Base-by-base conservation (phyloP, 2,329 filamentous ascomycete genomes). In the Aspergillus sp. region DNA sequence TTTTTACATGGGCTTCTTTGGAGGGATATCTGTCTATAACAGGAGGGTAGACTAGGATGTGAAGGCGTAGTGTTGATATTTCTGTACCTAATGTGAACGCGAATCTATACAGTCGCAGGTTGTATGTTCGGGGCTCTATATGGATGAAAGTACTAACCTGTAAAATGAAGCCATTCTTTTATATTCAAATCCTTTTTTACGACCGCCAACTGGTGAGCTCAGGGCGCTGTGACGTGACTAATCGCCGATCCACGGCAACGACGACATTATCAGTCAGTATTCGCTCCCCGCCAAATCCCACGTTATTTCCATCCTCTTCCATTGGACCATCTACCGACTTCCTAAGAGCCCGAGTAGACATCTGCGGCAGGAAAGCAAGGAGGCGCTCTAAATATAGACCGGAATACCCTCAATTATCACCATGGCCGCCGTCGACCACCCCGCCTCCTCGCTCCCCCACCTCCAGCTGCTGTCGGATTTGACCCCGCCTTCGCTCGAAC, bases 401-500 rank as follows among this genome's bases (percentile, higher is more conserved):
- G 12, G 10, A 36, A 13, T 36, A 36, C 57, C 28, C 56, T 53
- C 43, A 30, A 56, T 17, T 23, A 60, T 58, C 54, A 32, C 57
- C 49, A 43, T 41, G 38, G 43, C 39, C 41, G 43, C 32, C 32
- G 32, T 36, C 32, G 32, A 36, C 32, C 10, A 56, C 32, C 39
- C 51, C 38, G 23, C 39, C 52, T 5, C 52, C 52, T 21, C 36
- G 10, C 25, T 30, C 55, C 6, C 72, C 84, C 56, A 71, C 71
- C 9, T 50, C 25, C 47, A 30, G 9, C 74, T 74, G 15, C 78
- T 87, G 61, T 79, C 84, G 25, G 82, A 84, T 52, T 77, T 87
- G 57, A 78, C 76, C 21, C 84, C 85, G 10, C 76, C 84, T 13
- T 84, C 76, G 9, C 70, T 75, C 54, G 77, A 79, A 65, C 91